Conservation (phyloP, 2,329 filamentous ascomycete genomes). For the Ophiocordyceps robertsii region DNA sequence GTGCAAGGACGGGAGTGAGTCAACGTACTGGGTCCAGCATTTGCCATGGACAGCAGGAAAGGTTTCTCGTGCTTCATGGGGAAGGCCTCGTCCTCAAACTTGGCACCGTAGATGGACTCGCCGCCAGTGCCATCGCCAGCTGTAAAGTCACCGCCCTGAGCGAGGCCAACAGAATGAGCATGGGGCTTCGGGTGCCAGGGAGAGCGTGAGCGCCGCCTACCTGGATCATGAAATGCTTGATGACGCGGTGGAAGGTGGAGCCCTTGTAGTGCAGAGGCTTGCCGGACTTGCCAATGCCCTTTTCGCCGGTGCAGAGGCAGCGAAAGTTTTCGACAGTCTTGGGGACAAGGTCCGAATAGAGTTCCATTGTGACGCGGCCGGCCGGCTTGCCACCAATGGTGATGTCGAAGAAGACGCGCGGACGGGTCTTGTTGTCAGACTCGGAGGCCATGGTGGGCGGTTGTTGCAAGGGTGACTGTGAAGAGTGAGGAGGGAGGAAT, state of each 20-base stretch:
- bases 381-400: constrained; percentile 59
- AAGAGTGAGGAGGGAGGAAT: too few species aligned
- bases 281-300: constrained; percentile 67
- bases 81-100: constrained; percentile 97
- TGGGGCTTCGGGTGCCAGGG: not conserved
- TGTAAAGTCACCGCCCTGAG: constrained; percentile 90
- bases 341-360: constrained; percentile 65
- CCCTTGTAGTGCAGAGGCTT: constrained; percentile 90
- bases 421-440: constrained; percentile 36
- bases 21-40: constrained; percentile 71
- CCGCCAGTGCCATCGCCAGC: constrained; percentile 87
- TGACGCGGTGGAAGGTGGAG: constrained; percentile 86
- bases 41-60: constrained; percentile 94
- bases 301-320: constrained; percentile 86
- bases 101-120: constrained; percentile 93
- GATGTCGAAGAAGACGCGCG: constrained; percentile 89
- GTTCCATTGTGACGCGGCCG: constrained; percentile 77
- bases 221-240: constrained; percentile 94
- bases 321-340: constrained; percentile 97
- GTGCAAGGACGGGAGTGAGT: not conserved
- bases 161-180: not conserved
- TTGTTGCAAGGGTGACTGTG: not conserved
- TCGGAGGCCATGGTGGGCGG: constrained; percentile 24
- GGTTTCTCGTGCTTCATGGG: constrained; percentile 81
- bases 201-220: constrained; percentile 4